These are phyloP conservation scores for Linum lewisii DNA, from an alignment of 345 rosid genomes.

Conservation along the genomic window DNA sequence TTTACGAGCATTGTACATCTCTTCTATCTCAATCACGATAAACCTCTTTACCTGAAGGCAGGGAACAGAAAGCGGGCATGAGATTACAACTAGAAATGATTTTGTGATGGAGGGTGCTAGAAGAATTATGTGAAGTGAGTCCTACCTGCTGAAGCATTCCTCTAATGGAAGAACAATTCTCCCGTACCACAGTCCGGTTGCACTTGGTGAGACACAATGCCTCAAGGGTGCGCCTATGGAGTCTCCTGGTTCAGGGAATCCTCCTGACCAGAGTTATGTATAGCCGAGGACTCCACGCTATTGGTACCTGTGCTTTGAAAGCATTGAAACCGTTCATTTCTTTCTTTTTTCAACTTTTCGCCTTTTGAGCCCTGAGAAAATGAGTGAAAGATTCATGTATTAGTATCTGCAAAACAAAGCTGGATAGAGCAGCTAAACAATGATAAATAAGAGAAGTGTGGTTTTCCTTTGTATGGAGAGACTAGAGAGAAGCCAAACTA, in stretches of 20 bases:
- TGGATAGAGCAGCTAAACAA: too few species aligned
- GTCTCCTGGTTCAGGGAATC: constrained; percentile 74
- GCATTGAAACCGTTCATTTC: constrained; percentile 73
- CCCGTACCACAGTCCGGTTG: constrained; percentile 58
- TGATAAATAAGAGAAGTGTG: too few species aligned
- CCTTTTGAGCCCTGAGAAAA: not conserved
- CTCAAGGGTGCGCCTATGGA: constrained; percentile 70
- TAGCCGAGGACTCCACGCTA: constrained; percentile 53
- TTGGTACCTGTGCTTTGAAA: constrained; percentile 56
- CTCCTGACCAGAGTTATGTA: constrained; percentile 72
- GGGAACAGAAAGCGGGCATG: not conserved
- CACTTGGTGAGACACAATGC: constrained; percentile 62
- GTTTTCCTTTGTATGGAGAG: too few species aligned
- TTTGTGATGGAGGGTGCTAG: not conserved
- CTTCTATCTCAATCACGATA: constrained; percentile 68
- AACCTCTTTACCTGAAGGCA: constrained; percentile 53
- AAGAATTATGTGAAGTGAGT: not conserved
- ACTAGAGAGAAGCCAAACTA: too few species aligned
- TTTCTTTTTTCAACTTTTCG: not conserved
- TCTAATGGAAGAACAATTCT: constrained; percentile 54
- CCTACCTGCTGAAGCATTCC: constrained; percentile 75
- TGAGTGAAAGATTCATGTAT: not conserved
- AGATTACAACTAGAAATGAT: constrained; percentile 1
- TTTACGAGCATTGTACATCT: constrained; percentile 71
- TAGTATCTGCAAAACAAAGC: too few species aligned